phyloP scores from a whole-genome alignment of 441 rosid genomes.

The Populus hybrid region DNA sequence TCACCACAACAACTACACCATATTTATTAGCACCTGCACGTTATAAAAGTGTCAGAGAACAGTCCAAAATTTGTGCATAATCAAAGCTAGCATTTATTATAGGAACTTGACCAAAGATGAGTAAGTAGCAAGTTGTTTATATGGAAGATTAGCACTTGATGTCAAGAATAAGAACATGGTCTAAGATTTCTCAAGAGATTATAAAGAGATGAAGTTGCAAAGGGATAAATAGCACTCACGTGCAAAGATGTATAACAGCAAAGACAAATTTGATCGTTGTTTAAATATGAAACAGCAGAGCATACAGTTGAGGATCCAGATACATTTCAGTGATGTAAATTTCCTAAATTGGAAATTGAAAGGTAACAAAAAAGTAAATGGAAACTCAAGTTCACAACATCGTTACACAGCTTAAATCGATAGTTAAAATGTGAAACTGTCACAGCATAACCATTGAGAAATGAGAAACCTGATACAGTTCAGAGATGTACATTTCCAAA shows the following conservation, averaged over 20 bases:
- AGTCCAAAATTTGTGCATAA: not conserved
- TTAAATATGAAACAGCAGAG: not conserved
- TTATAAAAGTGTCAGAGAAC: conserved; percentile 8
- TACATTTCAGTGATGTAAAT: not conserved
- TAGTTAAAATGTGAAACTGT: not conserved
- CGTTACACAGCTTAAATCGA: too few species aligned
- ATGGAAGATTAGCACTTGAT: not conserved
- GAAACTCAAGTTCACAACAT: not conserved
- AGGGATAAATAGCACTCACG: not conserved
- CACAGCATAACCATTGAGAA: not conserved
- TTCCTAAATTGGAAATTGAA: not conserved
- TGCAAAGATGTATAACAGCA: not conserved
- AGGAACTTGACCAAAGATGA: not conserved
- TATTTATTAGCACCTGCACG: conserved; percentile 67
- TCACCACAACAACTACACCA: conserved; percentile 58
- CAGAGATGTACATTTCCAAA: not conserved
- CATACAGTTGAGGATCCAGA: not conserved
- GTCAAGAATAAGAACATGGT: not conserved
- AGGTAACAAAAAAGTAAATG: not conserved
- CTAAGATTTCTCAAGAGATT: not conserved
- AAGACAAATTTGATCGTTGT: not conserved
- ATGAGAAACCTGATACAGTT: not conserved
- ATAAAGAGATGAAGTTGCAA: not conserved
- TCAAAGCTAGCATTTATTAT: not conserved
- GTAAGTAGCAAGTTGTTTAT: not conserved